These are phyloP conservation scores for Isabelozyma pseudorhagii DNA, from an alignment of 805 yeast species.

Conservation along the genomic window DNA sequence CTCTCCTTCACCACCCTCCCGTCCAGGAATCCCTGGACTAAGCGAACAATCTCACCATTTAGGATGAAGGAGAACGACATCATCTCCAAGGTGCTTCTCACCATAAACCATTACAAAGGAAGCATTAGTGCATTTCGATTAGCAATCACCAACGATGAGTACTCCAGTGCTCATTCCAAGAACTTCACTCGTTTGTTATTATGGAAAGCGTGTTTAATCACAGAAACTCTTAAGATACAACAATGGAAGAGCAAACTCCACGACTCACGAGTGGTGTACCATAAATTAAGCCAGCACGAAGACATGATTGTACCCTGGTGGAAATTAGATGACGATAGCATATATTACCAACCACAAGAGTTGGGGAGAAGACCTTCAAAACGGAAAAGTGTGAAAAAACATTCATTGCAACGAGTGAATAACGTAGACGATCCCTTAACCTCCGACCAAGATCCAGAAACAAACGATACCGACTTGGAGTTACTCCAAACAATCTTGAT, in stretches of 20 bases:
- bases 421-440: constrained; percentile 17
- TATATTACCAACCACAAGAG: constrained; percentile 18
- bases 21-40: too few relatives aligned
- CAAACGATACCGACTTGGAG: constrained; percentile 31
- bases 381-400: constrained; percentile 1
- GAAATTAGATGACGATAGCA: constrained; percentile 24
- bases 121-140: constrained; percentile 19
- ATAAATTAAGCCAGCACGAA: constrained; percentile 22
- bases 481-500: constrained; percentile 42
- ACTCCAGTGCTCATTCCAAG: constrained; percentile 14
- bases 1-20: too few relatives aligned
- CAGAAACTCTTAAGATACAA: constrained; percentile 32
- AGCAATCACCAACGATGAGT: constrained; percentile 27
- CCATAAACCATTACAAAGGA: constrained; percentile 35
- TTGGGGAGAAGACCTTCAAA: constrained; percentile 1
- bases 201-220: constrained; percentile 37
- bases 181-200: constrained; percentile 29
- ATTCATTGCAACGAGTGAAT: constrained; percentile 8
- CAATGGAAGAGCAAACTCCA: constrained; percentile 28
- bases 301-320: constrained; percentile 40
- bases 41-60: neutral
- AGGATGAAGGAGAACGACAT: constrained; percentile 27
- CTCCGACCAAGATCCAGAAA: constrained; percentile 1
- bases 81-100: constrained; percentile 33
- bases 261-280: constrained; percentile 31